Evolutionary conservation across 306 rosid genomes (phyloP), one percentile per base, ranked within the genome.

Genomic region (Luffa acutangula): DNA sequence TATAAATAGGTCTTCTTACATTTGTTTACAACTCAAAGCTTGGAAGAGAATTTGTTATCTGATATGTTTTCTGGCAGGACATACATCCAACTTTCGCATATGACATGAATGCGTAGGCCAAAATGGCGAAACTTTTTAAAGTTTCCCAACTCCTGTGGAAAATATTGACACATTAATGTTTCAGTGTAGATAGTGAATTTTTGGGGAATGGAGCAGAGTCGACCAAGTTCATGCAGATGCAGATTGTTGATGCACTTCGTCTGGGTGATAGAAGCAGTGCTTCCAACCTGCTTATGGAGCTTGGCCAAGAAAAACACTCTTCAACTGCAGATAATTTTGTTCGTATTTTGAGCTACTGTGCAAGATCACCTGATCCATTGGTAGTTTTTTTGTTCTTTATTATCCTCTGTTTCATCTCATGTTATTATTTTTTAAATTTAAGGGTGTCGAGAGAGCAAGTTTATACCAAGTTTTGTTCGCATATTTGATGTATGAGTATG

Each of bases 331-430:
- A 84, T 78, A 89, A 89, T 88, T 93, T 93, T 80, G 77, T 87
- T 80, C 25, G 62, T 80, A 83, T 93, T 87, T 84, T 91, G 25
- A 79, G 79, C 60, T 83, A 88, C 85, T 93, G 98, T 88, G 91
- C 91, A 11, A 75, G 9, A 34, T 86, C 91, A 48, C 90, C 94
- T 57, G 96, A 93, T 89, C 96, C 98, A 56, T 65, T 93, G 94
- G 98, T 93, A 92, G 79, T 90, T 21, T 9, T 49, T 63, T 1
- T 48, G 5, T 43, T 46, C 21, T 64, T 46, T 34, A 9, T 62
- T 65, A 63, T 48, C 41, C 10, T 46, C 33, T 63, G 14, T 59
- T 42, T 45, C 14, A n/a, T 41, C 54, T 41, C 71, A 17, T 42
- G 7, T 21, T 39, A 45, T 36, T 39, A 36, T 58, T 45, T 69